Base-by-base conservation (phyloP, 1,284 basidiomycete genomes). In the Wolfiporia cocos region DNA sequence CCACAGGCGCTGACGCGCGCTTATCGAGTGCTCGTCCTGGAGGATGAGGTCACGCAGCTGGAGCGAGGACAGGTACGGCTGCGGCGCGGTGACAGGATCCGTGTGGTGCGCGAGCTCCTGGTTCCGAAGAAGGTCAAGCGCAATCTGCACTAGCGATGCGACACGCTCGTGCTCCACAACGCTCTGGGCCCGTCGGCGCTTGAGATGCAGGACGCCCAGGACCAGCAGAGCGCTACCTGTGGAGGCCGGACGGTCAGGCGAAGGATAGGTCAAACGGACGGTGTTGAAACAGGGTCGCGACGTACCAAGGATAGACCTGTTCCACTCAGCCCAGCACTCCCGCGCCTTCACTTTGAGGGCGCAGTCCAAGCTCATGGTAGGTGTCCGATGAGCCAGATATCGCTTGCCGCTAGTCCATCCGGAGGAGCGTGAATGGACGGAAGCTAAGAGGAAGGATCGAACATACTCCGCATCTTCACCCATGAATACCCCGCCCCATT, bases 11-110 rank as follows among this genome's bases (percentile, higher is more conserved):
- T 78, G 75, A 36, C 93, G 76, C 22, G 68, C 67, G 5, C 73
- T 59, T 12, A 87, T 74, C 19, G 85, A 85, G 56, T 89, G 86
- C 46, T 91, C 85, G 39, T 87, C 80, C 49, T 88, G 83, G 19
- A 99, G 68, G 32, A 98, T 77, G 33, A 89, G 71, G 65, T 99
- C 95, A 34, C 96, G 84, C 26, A 99, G 76, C 57, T 97, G 94
- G 37, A 89, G 70, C 5, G 92, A 90, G 1, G 92, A 87, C 44
- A 98, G 66, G 68, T 86, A 94, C 2, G 91, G 78, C 43, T 82
- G 73, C 1, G 92, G 81, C 26, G 80, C 76, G 38, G 74, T 76
- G 43, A 87, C 79, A 5, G 92, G 90, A 60, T 96, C 92, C 48
- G 79, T 77, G 59, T 92, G 83, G 65, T 97, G 83, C 3, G 80